These are phyloP conservation scores for Rhododendron henanense DNA, from an alignment of 148 eudicot species.

Conservation along the genomic window DNA sequence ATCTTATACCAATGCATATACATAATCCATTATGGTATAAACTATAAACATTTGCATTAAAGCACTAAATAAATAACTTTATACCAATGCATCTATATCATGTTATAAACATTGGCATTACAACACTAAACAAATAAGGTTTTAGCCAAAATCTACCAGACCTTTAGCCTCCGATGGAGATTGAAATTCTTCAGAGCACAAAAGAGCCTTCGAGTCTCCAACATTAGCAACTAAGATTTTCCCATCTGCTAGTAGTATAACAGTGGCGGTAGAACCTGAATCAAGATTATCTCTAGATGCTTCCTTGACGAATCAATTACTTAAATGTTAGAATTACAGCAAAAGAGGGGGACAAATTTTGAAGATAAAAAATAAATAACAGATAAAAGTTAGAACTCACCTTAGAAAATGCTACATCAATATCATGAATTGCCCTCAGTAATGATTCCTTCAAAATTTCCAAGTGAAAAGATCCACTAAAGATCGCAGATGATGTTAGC, in stretches of 20 bases:
- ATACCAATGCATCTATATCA: not conserved
- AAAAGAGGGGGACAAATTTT: constrained; percentile 2
- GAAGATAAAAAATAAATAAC: not conserved
- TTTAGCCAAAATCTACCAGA: constrained; percentile 28
- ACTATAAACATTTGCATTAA: not conserved
- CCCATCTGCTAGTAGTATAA: constrained; percentile 64
- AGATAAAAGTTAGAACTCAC: constrained; percentile 25
- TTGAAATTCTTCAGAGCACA: constrained; percentile 80
- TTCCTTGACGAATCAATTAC: constrained; percentile 57
- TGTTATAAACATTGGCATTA: not conserved
- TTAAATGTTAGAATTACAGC: constrained; percentile 19
- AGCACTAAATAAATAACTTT: not conserved
- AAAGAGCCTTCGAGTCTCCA: constrained; percentile 91
- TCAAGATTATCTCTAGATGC: constrained; percentile 64
- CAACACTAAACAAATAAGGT: not conserved
- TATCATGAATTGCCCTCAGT: constrained; percentile 74
- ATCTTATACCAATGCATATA: not conserved
- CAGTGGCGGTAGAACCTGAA: constrained; percentile 88
- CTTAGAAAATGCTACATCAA: constrained; percentile 74
- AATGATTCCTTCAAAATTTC: constrained; percentile 87
- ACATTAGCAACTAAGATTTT: constrained; percentile 86
- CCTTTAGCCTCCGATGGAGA: constrained; percentile 83
- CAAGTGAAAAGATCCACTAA: constrained; percentile 65
- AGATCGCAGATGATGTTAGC: constrained; percentile 37
- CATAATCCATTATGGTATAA: not conserved